Evolutionary conservation across 2,329 filamentous ascomycete species (phyloP).

Genomic region (Calonectria fujianensis): DNA sequence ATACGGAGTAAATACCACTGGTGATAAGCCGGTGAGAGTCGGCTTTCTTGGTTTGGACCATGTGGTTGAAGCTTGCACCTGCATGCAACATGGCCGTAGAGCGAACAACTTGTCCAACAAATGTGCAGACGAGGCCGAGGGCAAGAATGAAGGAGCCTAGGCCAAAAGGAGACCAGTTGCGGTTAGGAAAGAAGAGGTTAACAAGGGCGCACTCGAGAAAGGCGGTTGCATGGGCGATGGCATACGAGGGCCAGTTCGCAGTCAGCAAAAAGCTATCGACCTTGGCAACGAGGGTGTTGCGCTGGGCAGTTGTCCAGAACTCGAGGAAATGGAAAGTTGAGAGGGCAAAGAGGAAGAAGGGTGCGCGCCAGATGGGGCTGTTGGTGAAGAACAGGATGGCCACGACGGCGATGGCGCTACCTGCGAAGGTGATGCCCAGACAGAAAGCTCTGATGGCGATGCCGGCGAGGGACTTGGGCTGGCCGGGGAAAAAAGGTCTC

Average conservation of each 20-base stretch:
- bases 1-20: conserved; percentile 82
- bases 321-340: conserved; percentile 96
- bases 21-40: conserved; percentile 87
- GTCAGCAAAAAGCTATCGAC: conserved; percentile 88
- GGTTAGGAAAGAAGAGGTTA: conserved; percentile 71
- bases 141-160: conserved; percentile 65
- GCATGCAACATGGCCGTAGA: conserved; percentile 93
- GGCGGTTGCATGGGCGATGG: conserved; percentile 86
- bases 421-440: conserved; percentile 68
- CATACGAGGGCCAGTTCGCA: conserved; percentile 89
- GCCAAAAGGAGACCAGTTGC: conserved; percentile 67
- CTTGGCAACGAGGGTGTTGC: conserved; percentile 84
- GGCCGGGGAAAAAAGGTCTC: conserved; percentile 65
- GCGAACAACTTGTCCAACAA: conserved; percentile 83
- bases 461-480: conserved; percentile 74
- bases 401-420: conserved; percentile 57
- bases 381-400: conserved; percentile 60
- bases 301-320: conserved; percentile 90
- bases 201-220: conserved; percentile 82
- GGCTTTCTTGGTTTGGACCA: conserved; percentile 82
- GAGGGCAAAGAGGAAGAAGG: conserved; percentile 81
- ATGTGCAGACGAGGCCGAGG: conserved; percentile 78
- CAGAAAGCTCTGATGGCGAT: conserved; percentile 76
- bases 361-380: conserved; percentile 75
- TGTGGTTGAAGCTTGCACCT: conserved; percentile 93